Evolutionary conservation across 345 rosid genomes (phyloP).

Genomic region (Citrus reticulata): DNA sequence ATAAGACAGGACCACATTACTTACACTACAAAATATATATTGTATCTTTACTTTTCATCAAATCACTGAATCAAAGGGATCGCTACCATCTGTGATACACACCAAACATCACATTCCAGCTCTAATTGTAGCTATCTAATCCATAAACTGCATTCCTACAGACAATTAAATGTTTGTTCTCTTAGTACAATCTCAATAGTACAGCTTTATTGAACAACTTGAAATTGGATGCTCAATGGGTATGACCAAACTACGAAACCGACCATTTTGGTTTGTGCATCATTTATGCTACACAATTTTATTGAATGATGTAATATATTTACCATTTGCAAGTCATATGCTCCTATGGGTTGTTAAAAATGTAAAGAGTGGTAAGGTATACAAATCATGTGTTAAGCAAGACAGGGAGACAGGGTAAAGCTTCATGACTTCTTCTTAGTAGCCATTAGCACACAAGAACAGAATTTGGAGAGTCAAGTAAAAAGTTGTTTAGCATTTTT

Average conservation of each 20-base stretch:
- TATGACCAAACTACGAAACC: background rate
- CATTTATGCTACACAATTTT: background rate
- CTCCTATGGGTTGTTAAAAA: background rate
- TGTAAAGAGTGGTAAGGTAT: background rate
- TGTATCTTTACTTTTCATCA: background rate
- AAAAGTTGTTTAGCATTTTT: constrained; percentile 1
- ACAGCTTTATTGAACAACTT: background rate
- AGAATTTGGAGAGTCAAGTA: constrained; percentile 1
- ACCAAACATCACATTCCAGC: background rate
- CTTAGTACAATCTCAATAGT: background rate
- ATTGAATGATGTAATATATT: background rate
- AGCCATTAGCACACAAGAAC: background rate
- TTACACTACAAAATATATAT: background rate
- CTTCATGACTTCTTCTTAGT: background rate
- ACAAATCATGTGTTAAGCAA: background rate
- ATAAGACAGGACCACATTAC: background rate
- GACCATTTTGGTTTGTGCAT: background rate
- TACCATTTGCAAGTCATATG: no score
- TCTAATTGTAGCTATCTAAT: background rate
- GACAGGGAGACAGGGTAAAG: background rate
- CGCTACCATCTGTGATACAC: background rate
- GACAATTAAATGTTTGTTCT: background rate
- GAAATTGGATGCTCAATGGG: background rate
- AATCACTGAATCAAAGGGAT: background rate
- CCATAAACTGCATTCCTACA: background rate